A percentile compares a stretch with the other conserved stretches of the same genome.
Conservation (phyloP, 768 basidiomycete species). For the Suillus ampliporus region DNA sequence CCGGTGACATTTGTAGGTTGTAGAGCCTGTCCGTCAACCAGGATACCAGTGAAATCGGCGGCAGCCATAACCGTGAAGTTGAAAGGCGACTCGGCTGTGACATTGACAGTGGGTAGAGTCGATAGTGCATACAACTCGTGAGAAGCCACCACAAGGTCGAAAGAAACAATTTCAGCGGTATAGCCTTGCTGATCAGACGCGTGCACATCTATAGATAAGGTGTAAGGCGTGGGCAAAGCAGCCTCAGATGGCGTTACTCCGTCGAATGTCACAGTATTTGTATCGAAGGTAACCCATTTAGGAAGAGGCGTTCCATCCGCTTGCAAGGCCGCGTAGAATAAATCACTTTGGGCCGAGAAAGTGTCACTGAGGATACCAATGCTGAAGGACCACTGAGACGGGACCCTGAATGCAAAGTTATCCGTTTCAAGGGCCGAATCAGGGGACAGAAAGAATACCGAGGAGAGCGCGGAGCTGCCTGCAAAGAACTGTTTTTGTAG, state of each 20-base stretch:
- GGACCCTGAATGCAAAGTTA: conserved; percentile 71
- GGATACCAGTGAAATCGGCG: conserved; percentile 65
- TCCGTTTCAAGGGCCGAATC: conserved; percentile 59
- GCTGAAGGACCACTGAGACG: conserved; percentile 87
- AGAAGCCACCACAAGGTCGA: conserved; percentile 68
- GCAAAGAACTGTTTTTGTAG: conserved; percentile 64
- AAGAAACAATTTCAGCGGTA: conserved; percentile 60
- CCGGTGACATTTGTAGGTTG: conserved; percentile 60
- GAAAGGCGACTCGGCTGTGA: conserved; percentile 63
- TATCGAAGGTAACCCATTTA: conserved; percentile 75
- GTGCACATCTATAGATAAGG: conserved; percentile 60
- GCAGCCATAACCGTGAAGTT: conserved; percentile 56
- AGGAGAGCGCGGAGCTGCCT: conserved; percentile 70
- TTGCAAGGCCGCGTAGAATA: conserved; percentile 70
- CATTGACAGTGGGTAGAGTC: conserved; percentile 69
- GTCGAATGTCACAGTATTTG: conserved; percentile 70
- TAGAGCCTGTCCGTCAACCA: conserved; percentile 66
- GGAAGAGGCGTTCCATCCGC: conserved; percentile 76
- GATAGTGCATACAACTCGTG: conserved; percentile 65
- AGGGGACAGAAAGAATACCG: conserved; percentile 70
- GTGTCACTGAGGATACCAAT: conserved; percentile 79
- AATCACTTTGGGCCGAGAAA: conserved; percentile 49
- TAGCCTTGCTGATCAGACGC: conserved; percentile 80
- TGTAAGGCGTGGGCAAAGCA: conserved; percentile 42
- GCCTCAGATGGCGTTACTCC: conserved; percentile 70